Base-by-base conservation (phyloP, 2,329 filamentous ascomycete species). In the Aureobasidium lini region DNA sequence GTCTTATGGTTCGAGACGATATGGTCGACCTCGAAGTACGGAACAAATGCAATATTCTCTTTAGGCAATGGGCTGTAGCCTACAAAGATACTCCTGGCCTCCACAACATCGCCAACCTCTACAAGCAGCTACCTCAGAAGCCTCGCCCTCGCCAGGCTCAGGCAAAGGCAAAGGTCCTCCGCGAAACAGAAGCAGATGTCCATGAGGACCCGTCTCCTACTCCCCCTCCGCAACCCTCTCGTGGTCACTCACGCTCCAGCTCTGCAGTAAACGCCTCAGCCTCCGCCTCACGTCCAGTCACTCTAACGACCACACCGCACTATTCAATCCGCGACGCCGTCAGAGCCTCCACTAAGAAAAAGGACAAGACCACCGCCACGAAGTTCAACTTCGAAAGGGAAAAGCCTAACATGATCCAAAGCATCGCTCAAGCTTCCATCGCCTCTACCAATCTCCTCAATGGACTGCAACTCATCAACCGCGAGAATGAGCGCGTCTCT, bases 371-470 rank as follows among this genome's bases (percentile, higher is more conserved):
- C 63, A 73, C 77, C 42, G 73, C 77, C 43, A 83, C 81, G 68
- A 77, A 83, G 0, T 96, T 97, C 77, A 90, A 88, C 69, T 79
- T 97, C 0, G 89, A 95, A 66, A 87, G 84, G 40, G 94, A 97
- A 72, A 93, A 93, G 72, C 88, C 89, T 0, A 81, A 88, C 62
- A 91, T 99, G 77, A 87, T 96, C 64, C 84, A 87, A 62, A 84
- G 87, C n/a, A 91, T 99, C 63, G 94, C 93, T 3, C 89, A 93
- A 48, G 85, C 92, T 0, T 92, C 90, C 0, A 89, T 97, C 40
- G 89, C 91, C 3, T 87, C 90, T n/a, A 96, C 89, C 0, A 96
- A 95, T 70, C 79, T 99, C 40, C 81, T 87, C 69, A 97, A 99
- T 69, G 84, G 87, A 1, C 79, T 99, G 39, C 91, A 94, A 71